Evolutionary conservation across 208 protist species (phyloP).

Genomic region (Acanthamoeba royreba): DNA sequence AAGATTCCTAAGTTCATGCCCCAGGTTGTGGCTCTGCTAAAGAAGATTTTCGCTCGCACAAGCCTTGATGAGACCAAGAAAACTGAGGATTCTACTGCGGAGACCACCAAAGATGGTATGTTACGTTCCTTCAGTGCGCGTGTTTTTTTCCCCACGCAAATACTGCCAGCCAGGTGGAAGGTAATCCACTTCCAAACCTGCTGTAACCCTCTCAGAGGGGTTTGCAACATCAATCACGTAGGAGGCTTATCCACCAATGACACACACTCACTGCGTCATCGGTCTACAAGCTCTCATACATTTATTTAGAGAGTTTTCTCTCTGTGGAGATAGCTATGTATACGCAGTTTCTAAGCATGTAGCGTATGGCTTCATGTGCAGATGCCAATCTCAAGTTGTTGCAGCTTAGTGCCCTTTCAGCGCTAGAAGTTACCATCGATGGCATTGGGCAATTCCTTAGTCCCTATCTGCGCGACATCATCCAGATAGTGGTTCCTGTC

Average conservation of each 20-base stretch:
- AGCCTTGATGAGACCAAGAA: background rate
- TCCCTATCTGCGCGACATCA: background rate
- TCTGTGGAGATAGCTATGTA: background rate
- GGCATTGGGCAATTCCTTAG: slow-evolving; percentile 1
- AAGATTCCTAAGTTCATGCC: slow-evolving; percentile 7
- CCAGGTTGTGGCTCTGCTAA: background rate
- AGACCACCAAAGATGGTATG: background rate
- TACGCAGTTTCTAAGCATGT: too few relatives aligned
- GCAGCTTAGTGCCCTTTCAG: background rate
- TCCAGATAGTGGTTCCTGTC: background rate
- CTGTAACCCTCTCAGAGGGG: background rate
- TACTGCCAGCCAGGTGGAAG: too few relatives aligned
- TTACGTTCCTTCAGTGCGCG: background rate
- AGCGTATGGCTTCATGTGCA: background rate
- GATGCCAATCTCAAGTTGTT: background rate
- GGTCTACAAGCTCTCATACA: too few relatives aligned
- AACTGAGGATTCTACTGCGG: background rate
- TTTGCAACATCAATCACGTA: too few relatives aligned
- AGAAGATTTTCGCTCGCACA: background rate
- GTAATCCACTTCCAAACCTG: background rate
- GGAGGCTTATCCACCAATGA: too few relatives aligned
- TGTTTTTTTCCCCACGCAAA: too few relatives aligned
- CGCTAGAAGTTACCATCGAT: background rate
- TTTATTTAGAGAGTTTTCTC: background rate
- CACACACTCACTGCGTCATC: too few relatives aligned